phyloP scores from a whole-genome alignment of 768 basidiomycete genomes.

The Leccinellum luteum region DNA sequence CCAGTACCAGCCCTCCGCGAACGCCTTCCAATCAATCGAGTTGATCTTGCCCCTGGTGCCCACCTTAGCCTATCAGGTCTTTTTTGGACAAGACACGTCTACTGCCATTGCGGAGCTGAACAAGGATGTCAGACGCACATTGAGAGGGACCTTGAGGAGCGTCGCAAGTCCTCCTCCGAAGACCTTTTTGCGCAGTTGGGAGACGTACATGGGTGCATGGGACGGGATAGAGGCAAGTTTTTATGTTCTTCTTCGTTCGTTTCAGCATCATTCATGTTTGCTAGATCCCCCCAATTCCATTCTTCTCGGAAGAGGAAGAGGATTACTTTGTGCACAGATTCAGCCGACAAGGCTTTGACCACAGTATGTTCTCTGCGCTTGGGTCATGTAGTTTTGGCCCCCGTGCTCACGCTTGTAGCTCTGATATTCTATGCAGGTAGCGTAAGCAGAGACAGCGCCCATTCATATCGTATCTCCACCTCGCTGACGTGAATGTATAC shows the following conservation, averaged over 20 bases:
- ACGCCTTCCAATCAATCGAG: conserved; percentile 46
- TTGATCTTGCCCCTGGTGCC: conserved; percentile 43
- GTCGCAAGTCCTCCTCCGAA: conserved; percentile 55
- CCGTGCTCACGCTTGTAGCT: conserved; percentile 35
- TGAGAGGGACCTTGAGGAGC: conserved; percentile 56
- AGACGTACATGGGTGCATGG: conserved; percentile 56
- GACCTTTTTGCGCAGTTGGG: conserved; percentile 47
- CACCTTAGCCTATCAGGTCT: conserved; percentile 60
- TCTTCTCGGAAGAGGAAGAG: conserved; percentile 60
- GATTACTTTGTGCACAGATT: conserved; percentile 70
- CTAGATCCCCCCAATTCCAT: conserved; percentile 61
- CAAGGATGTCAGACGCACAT: conserved; percentile 50
- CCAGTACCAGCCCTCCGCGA: conserved; percentile 60
- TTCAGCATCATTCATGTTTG: background rate
- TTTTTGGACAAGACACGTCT: conserved; percentile 50
- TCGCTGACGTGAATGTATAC: conserved; percentile 1
- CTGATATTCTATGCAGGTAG: conserved; percentile 63
- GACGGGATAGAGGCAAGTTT: conserved; percentile 26
- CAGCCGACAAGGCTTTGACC: conserved; percentile 51
- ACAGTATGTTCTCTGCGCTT: conserved; percentile 45
- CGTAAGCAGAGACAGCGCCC: conserved; percentile 30
- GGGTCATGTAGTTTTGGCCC: background rate
- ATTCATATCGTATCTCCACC: too few relatives aligned
- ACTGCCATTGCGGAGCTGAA: conserved; percentile 53
- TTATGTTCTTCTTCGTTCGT: background rate